Evolutionary conservation across 2,329 filamentous ascomycete genomes (phyloP), one percentile per base, ranked within the genome.

Genomic region (Penicillium sumatraense): DNA sequence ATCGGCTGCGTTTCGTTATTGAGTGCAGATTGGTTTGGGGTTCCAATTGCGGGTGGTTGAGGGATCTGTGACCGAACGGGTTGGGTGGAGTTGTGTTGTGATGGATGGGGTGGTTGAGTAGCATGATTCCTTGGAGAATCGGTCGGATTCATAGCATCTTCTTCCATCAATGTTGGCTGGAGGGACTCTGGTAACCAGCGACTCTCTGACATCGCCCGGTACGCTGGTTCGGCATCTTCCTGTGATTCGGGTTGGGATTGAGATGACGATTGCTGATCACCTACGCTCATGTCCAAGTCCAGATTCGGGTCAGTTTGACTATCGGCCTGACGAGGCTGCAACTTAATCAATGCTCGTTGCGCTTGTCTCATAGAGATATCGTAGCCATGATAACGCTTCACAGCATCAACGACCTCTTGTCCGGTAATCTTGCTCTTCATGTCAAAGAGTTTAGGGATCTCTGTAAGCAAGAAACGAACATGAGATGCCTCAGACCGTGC

Each of bases 301-400:
- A 65, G 53, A 23, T 54, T 42, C 26, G 59, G 58, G 16, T 69
- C 68, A 29, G 55, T 61, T 41, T 65, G 61, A 36, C 57, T 60
- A 26, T 59, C 61, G 5, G 59, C 46, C 36, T 64, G 66, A 41
- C 65, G 66, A 24, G 72, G 69, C 49, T 75, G 72, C 23, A 75
- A 36, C 49, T 68, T 69, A 16, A 66, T 72, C 26, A 75, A 68
- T 26, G 72, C 73, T 27, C 71, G 68, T 53, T 75, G 73, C 18
- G 73, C 72, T 56, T 75, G 73, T 59, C 71, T 65, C 62, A 70
- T 72, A 2, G 72, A 72, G 29, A 75, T 75, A 41, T 74, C 71
- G 58, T 74, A 74, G 48, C 72, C 73, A 59, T 75, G 72, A 58
- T 74, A 75, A 20, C 72, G 69, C 60, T 74, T 75, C 13, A 75